Conservation (phyloP, 2,329 filamentous ascomycete genomes). For the Aspergillus fumigatus region DNA sequence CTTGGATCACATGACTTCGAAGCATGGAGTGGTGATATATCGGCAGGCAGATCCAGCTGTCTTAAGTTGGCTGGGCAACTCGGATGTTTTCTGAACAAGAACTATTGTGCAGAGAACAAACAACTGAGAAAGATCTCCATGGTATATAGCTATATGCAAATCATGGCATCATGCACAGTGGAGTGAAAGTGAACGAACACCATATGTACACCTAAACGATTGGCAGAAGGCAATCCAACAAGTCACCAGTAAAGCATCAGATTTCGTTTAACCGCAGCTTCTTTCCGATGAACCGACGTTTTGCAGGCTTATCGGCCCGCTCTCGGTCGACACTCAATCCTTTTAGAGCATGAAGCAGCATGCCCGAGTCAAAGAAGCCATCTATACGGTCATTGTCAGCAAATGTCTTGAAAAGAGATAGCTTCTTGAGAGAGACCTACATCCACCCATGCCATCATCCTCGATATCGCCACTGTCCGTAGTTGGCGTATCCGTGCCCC, state of each 20-base stretch:
- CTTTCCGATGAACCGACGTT: slow-evolving; percentile 44
- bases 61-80: neutral
- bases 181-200: neutral
- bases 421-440: slow-evolving; percentile 56
- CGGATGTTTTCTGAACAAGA: too few species aligned
- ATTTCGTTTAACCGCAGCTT: slow-evolving; percentile 46
- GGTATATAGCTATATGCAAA: neutral
- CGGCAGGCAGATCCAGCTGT: neutral
- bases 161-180: neutral
- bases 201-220: neutral
- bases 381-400: slow-evolving; percentile 50
- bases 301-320: slow-evolving; percentile 33
- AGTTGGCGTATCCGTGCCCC: slow-evolving; percentile 56
- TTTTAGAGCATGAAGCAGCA: slow-evolving; percentile 84
- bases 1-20: neutral
- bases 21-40: too few species aligned
- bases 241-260: slow-evolving; percentile 14
- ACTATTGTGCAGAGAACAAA: neutral
- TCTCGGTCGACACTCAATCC: slow-evolving; percentile 42
- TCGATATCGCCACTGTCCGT: slow-evolving; percentile 69
- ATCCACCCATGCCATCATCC: slow-evolving; percentile 87
- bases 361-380: slow-evolving; percentile 95
- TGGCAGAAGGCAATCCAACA: neutral
- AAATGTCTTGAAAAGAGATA: slow-evolving; percentile 6
- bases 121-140: neutral